Evolutionary conservation across 2,329 filamentous ascomycete genomes (phyloP).

Genomic region (Fusarium xylarioides): DNA sequence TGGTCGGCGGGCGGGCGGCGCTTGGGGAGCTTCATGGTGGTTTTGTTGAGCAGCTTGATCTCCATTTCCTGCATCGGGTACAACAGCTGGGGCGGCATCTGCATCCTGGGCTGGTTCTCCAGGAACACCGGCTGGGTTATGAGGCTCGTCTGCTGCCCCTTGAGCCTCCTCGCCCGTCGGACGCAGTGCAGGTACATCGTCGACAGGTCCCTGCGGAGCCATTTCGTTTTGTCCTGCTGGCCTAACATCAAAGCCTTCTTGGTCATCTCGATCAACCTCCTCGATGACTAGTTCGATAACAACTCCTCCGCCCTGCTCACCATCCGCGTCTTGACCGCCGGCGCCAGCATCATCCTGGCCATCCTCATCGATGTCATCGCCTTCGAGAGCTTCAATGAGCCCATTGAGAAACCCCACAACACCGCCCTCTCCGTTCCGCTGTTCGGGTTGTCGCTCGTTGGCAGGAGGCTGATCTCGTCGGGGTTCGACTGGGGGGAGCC

Average conservation of each 20-base stretch:
- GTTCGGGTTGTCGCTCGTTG: slow-evolving; percentile 30
- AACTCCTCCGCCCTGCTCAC: slow-evolving; percentile 42
- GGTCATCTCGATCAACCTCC: slow-evolving; percentile 52
- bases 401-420: slow-evolving; percentile 50
- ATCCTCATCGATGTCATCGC: slow-evolving; percentile 45
- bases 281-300: slow-evolving; percentile 49
- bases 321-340: slow-evolving; percentile 26
- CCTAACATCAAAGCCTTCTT: slow-evolving; percentile 47
- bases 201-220: background rate
- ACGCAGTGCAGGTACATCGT: background rate
- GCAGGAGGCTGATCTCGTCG: slow-evolving; percentile 26
- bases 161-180: slow-evolving; percentile 3
- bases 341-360: slow-evolving; percentile 30
- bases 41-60: slow-evolving; percentile 16
- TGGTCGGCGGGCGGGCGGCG: slow-evolving; percentile 47
- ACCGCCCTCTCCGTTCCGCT: slow-evolving; percentile 43
- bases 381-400: slow-evolving; percentile 50
- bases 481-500: slow-evolving; percentile 47
- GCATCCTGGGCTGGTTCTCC: background rate
- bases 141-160: background rate
- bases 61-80: background rate
- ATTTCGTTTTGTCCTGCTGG: slow-evolving; percentile 32
- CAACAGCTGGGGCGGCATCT: background rate
- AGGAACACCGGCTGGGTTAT: background rate
- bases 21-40: slow-evolving; percentile 47